Evolutionary conservation across 2,329 filamentous ascomycete species (phyloP), one percentile per base, ranked within the genome.

Genomic region (Dactylellina sp.): DNA sequence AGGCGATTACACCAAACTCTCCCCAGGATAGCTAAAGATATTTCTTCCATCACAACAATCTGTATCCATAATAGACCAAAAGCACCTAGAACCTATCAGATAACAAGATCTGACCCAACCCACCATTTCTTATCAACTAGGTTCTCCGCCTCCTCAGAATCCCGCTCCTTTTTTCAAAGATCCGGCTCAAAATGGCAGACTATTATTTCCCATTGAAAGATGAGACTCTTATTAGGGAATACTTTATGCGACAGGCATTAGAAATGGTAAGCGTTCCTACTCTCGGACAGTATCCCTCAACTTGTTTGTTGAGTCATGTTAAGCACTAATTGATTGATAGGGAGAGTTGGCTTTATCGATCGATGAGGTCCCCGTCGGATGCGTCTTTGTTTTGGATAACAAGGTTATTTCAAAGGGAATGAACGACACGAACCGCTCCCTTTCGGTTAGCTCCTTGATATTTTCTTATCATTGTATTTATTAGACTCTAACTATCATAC

Each of bases 281-380:
- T 24, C 57, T 61, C 0, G 62, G 20, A 32, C 20, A 20, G 53
- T 28, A 28, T 70, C 18, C 3, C 42, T 14, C 42, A 6, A 46
- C 14, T 20, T 12, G 7, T 16, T 28, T 7, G 46, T 18, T 24
- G 6, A 20, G 18, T 22, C n/a, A 18, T 20, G 16, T 14, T 32
- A 32, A 32, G 9, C 50, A 44, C 18, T 11, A 25, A 2, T 22
- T 24, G 16, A 16, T 40, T n/a, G 37, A 32, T 81, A 96, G 92
- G 95, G 93, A 70, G 89, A 94, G 79, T 87, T 92, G 76, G 95
- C 96, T 20, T 87, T 99, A 53, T 84, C 84, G 77, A 91, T 88
- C 75, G 93, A 96, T 78, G 95, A 99, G 83, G 98, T 96, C 0
- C 95, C 95, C 0, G 95, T 99, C 18, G 96, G 95, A 53, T 99